These are phyloP conservation scores for Rhizopogon sp. DNA, from an alignment of 768 basidiomycete genomes.

Conservation along the genomic window DNA sequence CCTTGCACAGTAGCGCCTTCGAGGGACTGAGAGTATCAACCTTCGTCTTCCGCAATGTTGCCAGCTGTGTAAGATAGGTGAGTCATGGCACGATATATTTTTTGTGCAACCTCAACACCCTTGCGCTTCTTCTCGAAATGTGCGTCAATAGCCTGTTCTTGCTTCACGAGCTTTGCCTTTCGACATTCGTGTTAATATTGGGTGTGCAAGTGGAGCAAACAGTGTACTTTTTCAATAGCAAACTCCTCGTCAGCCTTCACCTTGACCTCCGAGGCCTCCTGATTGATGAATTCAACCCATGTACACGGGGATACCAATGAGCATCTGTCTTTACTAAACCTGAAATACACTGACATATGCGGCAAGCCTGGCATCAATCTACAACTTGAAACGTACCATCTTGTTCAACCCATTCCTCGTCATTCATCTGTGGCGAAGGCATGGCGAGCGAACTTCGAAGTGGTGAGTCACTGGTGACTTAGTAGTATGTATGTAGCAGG, in stretches of 20 bases:
- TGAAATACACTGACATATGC: too few relatives aligned
- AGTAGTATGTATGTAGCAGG: too few relatives aligned
- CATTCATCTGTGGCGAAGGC: slow-evolving; percentile 78
- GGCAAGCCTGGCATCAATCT: neutral
- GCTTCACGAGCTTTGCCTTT: slow-evolving; percentile 94
- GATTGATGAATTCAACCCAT: slow-evolving; percentile 97
- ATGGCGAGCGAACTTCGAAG: slow-evolving; percentile 27
- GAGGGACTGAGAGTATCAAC: slow-evolving; percentile 75
- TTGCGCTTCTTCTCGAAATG: slow-evolving; percentile 96
- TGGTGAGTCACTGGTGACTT: too few relatives aligned
- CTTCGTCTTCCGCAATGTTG: slow-evolving; percentile 56
- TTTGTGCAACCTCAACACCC: slow-evolving; percentile 88
- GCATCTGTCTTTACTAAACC: too few relatives aligned
- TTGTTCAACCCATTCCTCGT: slow-evolving; percentile 98
- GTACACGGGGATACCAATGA: neutral
- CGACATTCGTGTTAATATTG: neutral
- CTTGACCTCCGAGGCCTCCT: slow-evolving; percentile 92
- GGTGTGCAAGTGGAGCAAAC: neutral
- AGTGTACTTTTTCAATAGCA: slow-evolving; percentile 87
- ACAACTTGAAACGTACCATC: slow-evolving; percentile 60
- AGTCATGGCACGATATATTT: slow-evolving; percentile 44
- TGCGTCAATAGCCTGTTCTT: slow-evolving; percentile 92
- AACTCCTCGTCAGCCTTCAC: slow-evolving; percentile 99
- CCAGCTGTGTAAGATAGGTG: too few relatives aligned
- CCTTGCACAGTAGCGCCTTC: slow-evolving; percentile 84